phyloP scores from a whole-genome alignment of 2,329 filamentous ascomycete species.

The Claviceps sp. region DNA sequence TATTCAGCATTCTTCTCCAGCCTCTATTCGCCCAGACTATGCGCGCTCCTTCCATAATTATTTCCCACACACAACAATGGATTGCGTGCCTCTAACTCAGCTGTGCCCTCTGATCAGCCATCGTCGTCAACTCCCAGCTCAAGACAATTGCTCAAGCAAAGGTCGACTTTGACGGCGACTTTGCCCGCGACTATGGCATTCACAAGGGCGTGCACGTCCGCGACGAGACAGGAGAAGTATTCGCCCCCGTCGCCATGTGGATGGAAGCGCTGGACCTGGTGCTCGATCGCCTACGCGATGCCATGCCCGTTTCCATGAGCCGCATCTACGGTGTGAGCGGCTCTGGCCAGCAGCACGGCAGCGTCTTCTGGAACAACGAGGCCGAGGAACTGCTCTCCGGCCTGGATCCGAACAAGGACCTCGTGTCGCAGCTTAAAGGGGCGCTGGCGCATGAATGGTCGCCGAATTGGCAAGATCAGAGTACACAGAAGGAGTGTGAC shows the following conservation, averaged over 20 bases:
- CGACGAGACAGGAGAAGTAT: slow-evolving; percentile 74
- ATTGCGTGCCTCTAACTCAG: neutral
- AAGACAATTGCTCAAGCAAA: slow-evolving; percentile 74
- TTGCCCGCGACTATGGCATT: slow-evolving; percentile 58
- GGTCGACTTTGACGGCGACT: slow-evolving; percentile 88
- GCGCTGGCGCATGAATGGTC: slow-evolving; percentile 77
- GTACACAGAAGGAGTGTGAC: slow-evolving; percentile 85
- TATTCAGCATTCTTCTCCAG: neutral
- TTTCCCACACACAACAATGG: neutral
- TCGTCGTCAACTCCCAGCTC: slow-evolving; percentile 73
- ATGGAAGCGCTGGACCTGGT: slow-evolving; percentile 85
- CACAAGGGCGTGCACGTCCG: slow-evolving; percentile 80
- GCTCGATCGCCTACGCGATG: slow-evolving; percentile 55
- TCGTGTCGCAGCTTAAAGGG: slow-evolving; percentile 58
- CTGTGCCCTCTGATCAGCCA: slow-evolving; percentile 42
- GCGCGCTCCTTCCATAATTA: neutral
- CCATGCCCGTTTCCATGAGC: slow-evolving; percentile 50
- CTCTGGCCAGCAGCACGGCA: slow-evolving; percentile 94
- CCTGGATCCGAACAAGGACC: slow-evolving; percentile 44
- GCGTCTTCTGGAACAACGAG: slow-evolving; percentile 74
- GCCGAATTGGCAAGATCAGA: slow-evolving; percentile 97
- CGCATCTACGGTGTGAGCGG: slow-evolving; percentile 74
- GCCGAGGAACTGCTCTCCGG: slow-evolving; percentile 51
- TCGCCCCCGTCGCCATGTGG: slow-evolving; percentile 87
- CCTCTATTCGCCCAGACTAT: neutral